Evolutionary conservation across 192 early-diverging fungal species (phyloP).

Genomic region (Entrophospora sp.): DNA sequence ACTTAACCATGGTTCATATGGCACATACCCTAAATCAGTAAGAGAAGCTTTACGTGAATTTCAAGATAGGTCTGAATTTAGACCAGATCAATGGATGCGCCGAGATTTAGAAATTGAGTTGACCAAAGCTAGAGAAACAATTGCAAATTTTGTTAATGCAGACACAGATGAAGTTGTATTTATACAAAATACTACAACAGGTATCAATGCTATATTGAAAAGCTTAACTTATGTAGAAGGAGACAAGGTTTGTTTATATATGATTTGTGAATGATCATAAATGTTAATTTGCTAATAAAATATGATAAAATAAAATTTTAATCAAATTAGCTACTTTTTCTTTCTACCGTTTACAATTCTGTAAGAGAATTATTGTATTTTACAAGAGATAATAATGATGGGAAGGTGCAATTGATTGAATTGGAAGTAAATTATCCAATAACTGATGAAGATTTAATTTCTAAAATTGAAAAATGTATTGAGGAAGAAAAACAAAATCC

Average conservation of each 20-base stretch:
- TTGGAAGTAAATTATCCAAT: conserved; percentile 43
- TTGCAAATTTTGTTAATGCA: conserved; percentile 39
- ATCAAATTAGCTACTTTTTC: conserved; percentile 25
- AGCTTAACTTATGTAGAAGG: conserved; percentile 32
- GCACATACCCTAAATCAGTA: conserved; percentile 28
- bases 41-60: conserved; percentile 16
- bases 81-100: conserved; percentile 45
- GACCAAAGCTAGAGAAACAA: conserved; percentile 22
- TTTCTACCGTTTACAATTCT: conserved; percentile 50
- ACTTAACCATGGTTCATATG: conserved; percentile 63
- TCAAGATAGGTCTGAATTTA: conserved; percentile 24
- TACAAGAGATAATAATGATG: conserved; percentile 31
- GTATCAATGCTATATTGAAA: conserved; percentile 45
- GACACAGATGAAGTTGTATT: conserved; percentile 46
- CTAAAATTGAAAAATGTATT: conserved; percentile 25
- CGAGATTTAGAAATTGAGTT: conserved; percentile 29
- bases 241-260: conserved; percentile 32
- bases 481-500: conserved; percentile 18
- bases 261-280: background rate
- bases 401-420: conserved; percentile 23
- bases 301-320: background rate
- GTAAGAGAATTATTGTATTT: conserved; percentile 38
- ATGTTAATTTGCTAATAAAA: background rate
- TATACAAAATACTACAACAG: conserved; percentile 47
- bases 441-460: conserved; percentile 27